Conservation (phyloP, 495 filamentous ascomycete genomes). For the Penicillium daleae region DNA sequence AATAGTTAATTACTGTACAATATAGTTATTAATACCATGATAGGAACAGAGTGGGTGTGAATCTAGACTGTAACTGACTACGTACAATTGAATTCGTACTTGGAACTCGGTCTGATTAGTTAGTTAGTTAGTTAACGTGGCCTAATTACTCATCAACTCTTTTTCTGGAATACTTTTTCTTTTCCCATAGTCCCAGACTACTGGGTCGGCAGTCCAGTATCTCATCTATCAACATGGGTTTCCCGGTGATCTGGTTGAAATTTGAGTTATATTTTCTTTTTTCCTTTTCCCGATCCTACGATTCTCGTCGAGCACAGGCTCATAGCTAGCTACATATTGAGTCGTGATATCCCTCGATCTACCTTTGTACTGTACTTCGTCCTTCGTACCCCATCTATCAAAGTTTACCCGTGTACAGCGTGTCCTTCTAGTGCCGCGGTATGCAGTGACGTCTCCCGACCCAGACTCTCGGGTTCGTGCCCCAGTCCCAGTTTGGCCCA, state of each 20-base stretch:
- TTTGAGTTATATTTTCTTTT: conserved; percentile 2
- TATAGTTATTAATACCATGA: background rate
- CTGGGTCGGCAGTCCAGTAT: conserved; percentile 5
- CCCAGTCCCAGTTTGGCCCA: background rate
- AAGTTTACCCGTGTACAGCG: conserved; percentile 1
- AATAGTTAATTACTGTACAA: too few relatives aligned
- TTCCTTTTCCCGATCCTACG: too few relatives aligned
- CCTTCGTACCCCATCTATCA: background rate
- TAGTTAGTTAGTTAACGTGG: background rate
- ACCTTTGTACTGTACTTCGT: background rate
- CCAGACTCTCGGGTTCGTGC: background rate
- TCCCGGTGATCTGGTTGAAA: conserved; percentile 2
- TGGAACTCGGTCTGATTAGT: too few relatives aligned
- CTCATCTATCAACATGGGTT: conserved; percentile 1
- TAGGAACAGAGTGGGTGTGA: background rate
- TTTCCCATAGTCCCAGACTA: background rate
- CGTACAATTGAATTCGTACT: too few relatives aligned
- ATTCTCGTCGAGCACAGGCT: background rate
- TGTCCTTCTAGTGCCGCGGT: background rate
- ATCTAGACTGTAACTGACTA: background rate
- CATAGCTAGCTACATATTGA: too few relatives aligned
- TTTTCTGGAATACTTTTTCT: background rate
- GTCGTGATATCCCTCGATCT: too few relatives aligned
- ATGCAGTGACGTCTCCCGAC: conserved; percentile 7
- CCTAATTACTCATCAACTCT: background rate